Evolutionary conservation across 1,284 basidiomycete species (phyloP), one percentile per base, ranked within the genome.

Genomic region (Trichosporon sp.): DNA sequence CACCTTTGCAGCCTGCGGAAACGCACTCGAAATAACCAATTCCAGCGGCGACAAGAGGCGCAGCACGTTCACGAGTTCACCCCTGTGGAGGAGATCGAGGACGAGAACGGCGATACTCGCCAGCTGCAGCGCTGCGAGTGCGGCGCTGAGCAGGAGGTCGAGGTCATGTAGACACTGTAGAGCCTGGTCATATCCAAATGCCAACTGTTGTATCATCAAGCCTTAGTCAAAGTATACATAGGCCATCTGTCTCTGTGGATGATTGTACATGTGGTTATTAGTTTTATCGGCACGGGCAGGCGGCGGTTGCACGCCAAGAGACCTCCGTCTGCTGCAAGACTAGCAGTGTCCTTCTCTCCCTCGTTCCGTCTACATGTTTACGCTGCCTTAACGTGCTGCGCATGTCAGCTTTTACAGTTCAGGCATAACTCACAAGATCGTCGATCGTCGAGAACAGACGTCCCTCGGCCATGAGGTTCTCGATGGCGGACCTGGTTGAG

Each of bases 31-130:
- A 93, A 94, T 78, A 90, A 91, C 37, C 85, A 92, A 9, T 96
- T 91, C 88, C 93, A 95, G 78, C 84, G 86, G 67, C 84, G 90
- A 59, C 87, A 89, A 75, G 93, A 96, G 69, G 87, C 87, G 62
- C 89, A 92, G 76, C 94, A 97, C 78, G 86, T 85, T 62, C 94
- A 97, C 80, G 84, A 86, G 16, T 96, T 89, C 76, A 86, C 89
- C 9, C 83, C 83, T 33, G 81, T 86, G 3, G 84, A 87, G 70
- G 69, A 74, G 65, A 82, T 84, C 0, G 73, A 80, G 8, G 84
- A 87, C 56, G 86, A 86, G 33, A 62, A 69, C 10, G 76, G 76
- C 21, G 70, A 69, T 32, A 70, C 61, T 4, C 70, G 56, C 59
- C 52, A 66, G 1, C 37, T 78, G 4, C 91, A 95, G 81, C 83